These are phyloP conservation scores for Psilocybe tampanensis DNA, from an alignment of 768 basidiomycete species.

Conservation along the genomic window DNA sequence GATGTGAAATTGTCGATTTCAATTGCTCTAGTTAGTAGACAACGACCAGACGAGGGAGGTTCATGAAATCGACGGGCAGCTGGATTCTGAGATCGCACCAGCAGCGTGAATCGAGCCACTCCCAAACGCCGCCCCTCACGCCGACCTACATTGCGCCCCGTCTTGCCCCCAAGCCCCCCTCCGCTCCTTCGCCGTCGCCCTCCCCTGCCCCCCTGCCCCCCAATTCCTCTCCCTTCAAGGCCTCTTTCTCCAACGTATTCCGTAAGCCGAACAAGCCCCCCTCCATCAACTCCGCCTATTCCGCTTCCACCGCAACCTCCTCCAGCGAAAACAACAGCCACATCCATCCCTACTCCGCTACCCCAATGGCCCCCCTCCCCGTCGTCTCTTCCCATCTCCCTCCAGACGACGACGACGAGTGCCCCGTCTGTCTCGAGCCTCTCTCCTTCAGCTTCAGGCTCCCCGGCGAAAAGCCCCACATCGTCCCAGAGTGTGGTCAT, in stretches of 20 bases:
- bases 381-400: conserved; percentile 68
- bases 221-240: too few relatives aligned
- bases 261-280: conserved; percentile 44
- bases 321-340: conserved; percentile 37
- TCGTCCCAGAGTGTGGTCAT: conserved; percentile 97
- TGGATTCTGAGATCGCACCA: conserved; percentile 44
- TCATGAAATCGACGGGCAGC: conserved; percentile 42
- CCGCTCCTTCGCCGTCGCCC: conserved; percentile 20
- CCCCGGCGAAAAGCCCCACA: conserved; percentile 96
- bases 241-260: conserved; percentile 55
- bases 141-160: conserved; percentile 45
- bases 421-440: conserved; percentile 96
- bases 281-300: conserved; percentile 54
- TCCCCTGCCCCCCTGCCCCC: too few relatives aligned
- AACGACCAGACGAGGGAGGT: conserved; percentile 2
- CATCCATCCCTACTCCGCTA: conserved; percentile 58
- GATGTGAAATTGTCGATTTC: neutral
- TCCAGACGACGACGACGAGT: conserved; percentile 83
- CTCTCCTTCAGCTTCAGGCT: conserved; percentile 91
- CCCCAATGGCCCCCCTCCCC: conserved; percentile 68
- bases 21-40: neutral
- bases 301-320: conserved; percentile 42
- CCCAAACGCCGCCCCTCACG: conserved; percentile 40
- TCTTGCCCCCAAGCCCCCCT: conserved; percentile 38
- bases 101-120: conserved; percentile 33